phyloP scores from a whole-genome alignment of 1,284 basidiomycete species.

The Rhodotorula sp. region DNA sequence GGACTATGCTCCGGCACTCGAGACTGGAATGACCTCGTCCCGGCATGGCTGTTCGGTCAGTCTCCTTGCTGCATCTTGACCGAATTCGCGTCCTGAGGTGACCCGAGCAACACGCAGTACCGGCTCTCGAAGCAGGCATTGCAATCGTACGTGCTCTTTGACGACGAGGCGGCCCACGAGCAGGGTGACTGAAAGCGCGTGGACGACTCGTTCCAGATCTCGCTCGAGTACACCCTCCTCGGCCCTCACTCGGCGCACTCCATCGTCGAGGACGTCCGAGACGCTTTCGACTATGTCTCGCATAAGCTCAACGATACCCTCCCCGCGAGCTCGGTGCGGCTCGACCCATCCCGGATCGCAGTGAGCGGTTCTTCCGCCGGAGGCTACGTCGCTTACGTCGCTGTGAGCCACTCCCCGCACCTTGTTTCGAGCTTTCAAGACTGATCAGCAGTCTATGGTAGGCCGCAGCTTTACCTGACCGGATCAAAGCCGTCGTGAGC shows the following conservation, averaged over 20 bases:
- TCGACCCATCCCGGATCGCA: neutral
- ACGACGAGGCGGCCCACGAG: neutral
- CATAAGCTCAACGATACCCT: slow-evolving; percentile 7
- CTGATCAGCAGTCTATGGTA: neutral
- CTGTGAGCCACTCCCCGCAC: neutral
- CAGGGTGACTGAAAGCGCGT: no score
- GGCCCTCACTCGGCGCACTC: neutral
- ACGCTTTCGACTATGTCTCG: neutral
- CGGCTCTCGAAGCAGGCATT: slow-evolving; percentile 1
- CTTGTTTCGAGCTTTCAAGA: no score
- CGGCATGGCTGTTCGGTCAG: slow-evolving; percentile 8
- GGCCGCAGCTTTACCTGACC: neutral
- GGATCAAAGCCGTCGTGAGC: slow-evolving; percentile 3
- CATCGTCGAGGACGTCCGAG: slow-evolving; percentile 11
- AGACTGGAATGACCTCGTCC: slow-evolving; percentile 2
- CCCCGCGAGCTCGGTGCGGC: neutral
- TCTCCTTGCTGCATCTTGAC: no score
- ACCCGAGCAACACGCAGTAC: neutral
- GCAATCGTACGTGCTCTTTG: neutral
- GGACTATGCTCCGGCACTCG: slow-evolving; percentile 8
- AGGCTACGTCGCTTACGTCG: slow-evolving; percentile 2
- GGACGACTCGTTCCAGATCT: slow-evolving; percentile 1
- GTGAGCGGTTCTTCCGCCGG: slow-evolving; percentile 1
- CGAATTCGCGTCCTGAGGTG: neutral
- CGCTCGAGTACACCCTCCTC: slow-evolving; percentile 19